Percentiles rank a stretch among this genome's conserved stretches.
Evolutionary conservation across 768 basidiomycete species (phyloP).

Genomic region (Asterophora lycoperdoides): DNA sequence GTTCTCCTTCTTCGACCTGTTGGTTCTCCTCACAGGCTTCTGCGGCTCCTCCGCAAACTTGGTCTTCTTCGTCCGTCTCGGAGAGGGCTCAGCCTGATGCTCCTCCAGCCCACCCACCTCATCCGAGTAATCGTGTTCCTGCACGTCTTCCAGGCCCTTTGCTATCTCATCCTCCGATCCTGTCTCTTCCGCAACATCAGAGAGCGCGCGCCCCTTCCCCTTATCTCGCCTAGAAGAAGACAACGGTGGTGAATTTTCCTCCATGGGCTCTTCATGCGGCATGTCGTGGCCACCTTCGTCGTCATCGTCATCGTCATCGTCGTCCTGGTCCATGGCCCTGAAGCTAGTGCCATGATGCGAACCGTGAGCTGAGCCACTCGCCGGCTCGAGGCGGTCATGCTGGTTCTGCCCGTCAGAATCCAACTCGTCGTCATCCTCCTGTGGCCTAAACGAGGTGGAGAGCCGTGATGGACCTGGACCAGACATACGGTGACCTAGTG

Average conservation of each 20-base stretch:
- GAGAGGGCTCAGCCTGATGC: conserved; percentile 21
- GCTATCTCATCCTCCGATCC: conserved; percentile 43
- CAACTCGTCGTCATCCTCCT: conserved; percentile 25
- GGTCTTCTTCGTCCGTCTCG: conserved; percentile 33
- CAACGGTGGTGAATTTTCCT: conserved; percentile 21
- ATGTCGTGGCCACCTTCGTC: conserved; percentile 20
- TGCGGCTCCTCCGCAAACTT: conserved; percentile 24
- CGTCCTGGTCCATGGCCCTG: conserved; percentile 45
- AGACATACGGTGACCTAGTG: conserved; percentile 23
- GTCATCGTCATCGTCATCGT: conserved; percentile 32
- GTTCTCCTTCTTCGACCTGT: conserved; percentile 38
- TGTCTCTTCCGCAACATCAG: conserved; percentile 36
- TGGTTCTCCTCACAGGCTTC: conserved; percentile 20
- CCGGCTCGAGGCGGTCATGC: conserved; percentile 27
- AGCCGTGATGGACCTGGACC: conserved; percentile 39
- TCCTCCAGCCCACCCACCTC: conserved; percentile 29
- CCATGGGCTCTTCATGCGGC: conserved; percentile 31
- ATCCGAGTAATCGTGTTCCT: conserved; percentile 25
- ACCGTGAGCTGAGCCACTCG: conserved; percentile 17
- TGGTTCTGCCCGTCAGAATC: conserved; percentile 19
- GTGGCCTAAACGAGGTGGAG: conserved; percentile 29
- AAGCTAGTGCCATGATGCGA: conserved; percentile 39
- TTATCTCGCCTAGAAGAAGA: conserved; percentile 11
- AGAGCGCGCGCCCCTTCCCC: conserved; percentile 15
- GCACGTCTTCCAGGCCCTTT: conserved; percentile 34